These are phyloP conservation scores for Hippophae tibetana DNA, from an alignment of 306 rosid genomes.

Conservation along the genomic window DNA sequence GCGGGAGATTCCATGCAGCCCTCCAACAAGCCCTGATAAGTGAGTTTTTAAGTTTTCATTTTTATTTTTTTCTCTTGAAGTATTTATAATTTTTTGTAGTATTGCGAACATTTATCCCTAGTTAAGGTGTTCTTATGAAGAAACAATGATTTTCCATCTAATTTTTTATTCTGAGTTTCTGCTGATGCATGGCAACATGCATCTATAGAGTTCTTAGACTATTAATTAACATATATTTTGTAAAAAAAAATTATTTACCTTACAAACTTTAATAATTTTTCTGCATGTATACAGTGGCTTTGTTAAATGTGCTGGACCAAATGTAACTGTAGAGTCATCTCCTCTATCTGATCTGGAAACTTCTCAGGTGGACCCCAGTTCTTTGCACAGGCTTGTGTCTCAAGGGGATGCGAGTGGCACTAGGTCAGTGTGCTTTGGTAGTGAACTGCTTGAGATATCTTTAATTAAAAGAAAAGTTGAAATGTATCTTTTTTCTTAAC, in stretches of 20 bases:
- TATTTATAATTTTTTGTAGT: slow-evolving; percentile 1
- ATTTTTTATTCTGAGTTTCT: neutral
- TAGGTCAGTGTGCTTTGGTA: slow-evolving; percentile 50
- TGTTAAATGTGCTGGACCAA: slow-evolving; percentile 46
- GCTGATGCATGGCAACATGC: slow-evolving; percentile 12
- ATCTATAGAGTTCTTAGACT: slow-evolving; percentile 13
- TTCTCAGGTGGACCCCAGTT: slow-evolving; percentile 45
- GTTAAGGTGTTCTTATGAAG: slow-evolving; percentile 3
- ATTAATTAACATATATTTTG: slow-evolving; percentile 6
- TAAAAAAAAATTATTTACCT: slow-evolving; percentile 8
- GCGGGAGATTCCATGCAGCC: slow-evolving; percentile 90
- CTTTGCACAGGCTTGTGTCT: slow-evolving; percentile 74
- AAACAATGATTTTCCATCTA: neutral
- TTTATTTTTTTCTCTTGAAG: slow-evolving; percentile 10
- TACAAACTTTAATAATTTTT: slow-evolving; percentile 17
- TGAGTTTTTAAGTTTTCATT: slow-evolving; percentile 34
- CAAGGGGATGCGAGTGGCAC: slow-evolving; percentile 75
- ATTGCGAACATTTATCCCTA: slow-evolving; percentile 14
- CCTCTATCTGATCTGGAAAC: slow-evolving; percentile 46
- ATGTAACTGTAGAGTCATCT: slow-evolving; percentile 44
- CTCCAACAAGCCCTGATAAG: slow-evolving; percentile 95
- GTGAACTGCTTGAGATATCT: slow-evolving; percentile 13
- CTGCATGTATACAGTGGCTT: slow-evolving; percentile 51
- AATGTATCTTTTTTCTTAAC: slow-evolving; percentile 1
- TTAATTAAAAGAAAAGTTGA: too few relatives aligned